Base-by-base conservation (phyloP, 2,329 filamentous ascomycete species). In the Rosellinia necatrix region DNA sequence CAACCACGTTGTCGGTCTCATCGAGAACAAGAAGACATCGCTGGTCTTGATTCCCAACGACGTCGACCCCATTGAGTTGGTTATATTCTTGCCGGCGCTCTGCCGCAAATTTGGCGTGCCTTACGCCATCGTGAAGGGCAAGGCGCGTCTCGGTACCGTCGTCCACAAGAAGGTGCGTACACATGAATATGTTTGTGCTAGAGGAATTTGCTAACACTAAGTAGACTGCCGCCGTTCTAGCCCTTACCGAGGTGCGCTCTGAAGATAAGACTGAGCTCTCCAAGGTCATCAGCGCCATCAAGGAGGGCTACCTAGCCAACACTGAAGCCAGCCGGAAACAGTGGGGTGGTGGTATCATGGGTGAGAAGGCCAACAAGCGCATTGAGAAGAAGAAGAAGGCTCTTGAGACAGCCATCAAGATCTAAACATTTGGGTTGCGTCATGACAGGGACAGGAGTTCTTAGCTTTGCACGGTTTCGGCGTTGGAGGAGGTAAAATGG, bases 31-130 rank as follows among this genome's bases (percentile, higher is more conserved):
- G 91, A 99, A 99, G 89, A 93, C 94, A 67, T 88, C 91, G 64
- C 87, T 99, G 66, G 96, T 99, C 75, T 88, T 99, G 71, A 99
- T 99, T 77, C 91, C 94, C 78, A 96, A 99, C 83, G 94, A 99
- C 76, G 96, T 99, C 72, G 94, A 99, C 85, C 94, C 94, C 72
- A 99, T 99, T 75, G 94, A 99, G 87, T 83, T 99, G 71, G 96
- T 99, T 74, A 91, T 99, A 80, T 99, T 96, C 90, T 87, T 99
- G 65, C 94, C 94, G 69, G 92, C 94, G 73, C 90, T 99, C 70
- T 99, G 94, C 91, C 90, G 93, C 81, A 99, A 99, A 91, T 99
- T 99, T 93, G 96, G 96, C 82, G 88, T 97, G 71, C 94, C 96
- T 66, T 99, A 97, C 79, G 94, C 92, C 75, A 97, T 99, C 71